Evolutionary conservation across 495 filamentous ascomycete species (phyloP).

Genomic region (Trichocladium antarcticum): DNA sequence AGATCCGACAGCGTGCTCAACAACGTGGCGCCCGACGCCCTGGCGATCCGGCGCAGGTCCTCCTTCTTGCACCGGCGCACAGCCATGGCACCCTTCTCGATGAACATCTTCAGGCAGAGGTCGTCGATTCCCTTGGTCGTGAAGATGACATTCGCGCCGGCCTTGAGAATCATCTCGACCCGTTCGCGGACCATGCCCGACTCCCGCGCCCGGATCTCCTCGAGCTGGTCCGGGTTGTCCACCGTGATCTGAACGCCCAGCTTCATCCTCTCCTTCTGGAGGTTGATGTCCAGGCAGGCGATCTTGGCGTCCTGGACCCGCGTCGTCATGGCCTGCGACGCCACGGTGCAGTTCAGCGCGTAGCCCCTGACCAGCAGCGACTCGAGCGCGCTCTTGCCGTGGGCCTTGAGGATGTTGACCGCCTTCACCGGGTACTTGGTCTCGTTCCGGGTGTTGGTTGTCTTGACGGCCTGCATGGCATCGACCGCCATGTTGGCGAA

Average conservation of each 20-base stretch:
- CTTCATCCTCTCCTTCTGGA: conserved; percentile 99
- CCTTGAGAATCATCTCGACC: conserved; percentile 94
- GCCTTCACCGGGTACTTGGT: conserved; percentile 97
- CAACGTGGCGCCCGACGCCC: conserved; percentile 87
- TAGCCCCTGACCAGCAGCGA: conserved; percentile 92
- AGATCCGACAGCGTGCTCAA: conserved; percentile 88
- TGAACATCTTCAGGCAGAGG: conserved; percentile 82
- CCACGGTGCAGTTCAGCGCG: conserved; percentile 96
- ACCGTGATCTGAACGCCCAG: conserved; percentile 96
- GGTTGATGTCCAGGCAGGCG: conserved; percentile 92
- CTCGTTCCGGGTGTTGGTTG: conserved; percentile 78
- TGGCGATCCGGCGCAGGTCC: conserved; percentile 89
- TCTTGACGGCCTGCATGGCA: conserved; percentile 91
- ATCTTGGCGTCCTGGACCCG: conserved; percentile 91
- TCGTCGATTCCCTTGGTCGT: conserved; percentile 99
- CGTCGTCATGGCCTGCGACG: conserved; percentile 95
- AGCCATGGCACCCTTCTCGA: conserved; percentile 92
- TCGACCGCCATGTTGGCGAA: conserved; percentile 96
- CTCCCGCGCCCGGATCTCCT: conserved; percentile 90
- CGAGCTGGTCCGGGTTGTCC: conserved; percentile 90
- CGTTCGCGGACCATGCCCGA: conserved; percentile 86
- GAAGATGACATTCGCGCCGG: conserved; percentile 89
- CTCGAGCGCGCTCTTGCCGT: conserved; percentile 84
- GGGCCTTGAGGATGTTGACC: conserved; percentile 95
- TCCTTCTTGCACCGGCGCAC: conserved; percentile 98